phyloP scores from a whole-genome alignment of 805 yeast species.

The Teunomyces kruisii region DNA sequence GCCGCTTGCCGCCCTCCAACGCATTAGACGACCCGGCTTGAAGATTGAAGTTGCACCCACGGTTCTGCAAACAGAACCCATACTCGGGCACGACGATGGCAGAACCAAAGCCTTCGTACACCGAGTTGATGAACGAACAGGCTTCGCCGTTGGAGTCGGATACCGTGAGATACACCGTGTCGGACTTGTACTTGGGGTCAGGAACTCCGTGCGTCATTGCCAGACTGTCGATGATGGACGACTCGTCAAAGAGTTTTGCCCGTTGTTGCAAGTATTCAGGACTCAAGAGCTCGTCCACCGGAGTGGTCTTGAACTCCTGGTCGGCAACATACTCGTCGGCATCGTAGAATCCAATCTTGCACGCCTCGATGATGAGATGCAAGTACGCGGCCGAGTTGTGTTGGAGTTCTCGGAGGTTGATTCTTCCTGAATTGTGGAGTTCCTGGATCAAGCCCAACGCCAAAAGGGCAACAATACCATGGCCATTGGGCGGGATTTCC shows the following conservation, averaged over 20 bases:
- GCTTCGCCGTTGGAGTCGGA: slow-evolving; percentile 73
- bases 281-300: slow-evolving; percentile 45
- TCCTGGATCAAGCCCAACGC: slow-evolving; percentile 66
- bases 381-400: slow-evolving; percentile 74
- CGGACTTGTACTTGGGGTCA: slow-evolving; percentile 58
- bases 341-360: slow-evolving; percentile 71
- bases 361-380: slow-evolving; percentile 67
- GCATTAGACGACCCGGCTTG: slow-evolving; percentile 57
- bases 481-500: slow-evolving; percentile 87
- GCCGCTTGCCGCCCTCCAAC: slow-evolving; percentile 67
- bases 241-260: slow-evolving; percentile 44
- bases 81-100: slow-evolving; percentile 61
- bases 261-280: slow-evolving; percentile 51
- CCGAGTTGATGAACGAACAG: slow-evolving; percentile 76
- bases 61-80: slow-evolving; percentile 72
- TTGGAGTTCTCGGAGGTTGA: slow-evolving; percentile 41
- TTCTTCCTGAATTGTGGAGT: slow-evolving; percentile 44
- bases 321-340: slow-evolving; percentile 75
- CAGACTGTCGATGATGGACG: slow-evolving; percentile 41
- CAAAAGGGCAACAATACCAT: slow-evolving; percentile 72
- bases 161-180: slow-evolving; percentile 68
- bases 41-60: slow-evolving; percentile 75
- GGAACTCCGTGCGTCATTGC: slow-evolving; percentile 54
- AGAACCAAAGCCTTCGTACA: slow-evolving; percentile 68
- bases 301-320: slow-evolving; percentile 41